Percentiles rank a stretch among this genome's conserved stretches.
These are phyloP conservation scores for Fusarium sp. DNA, from an alignment of 2,329 filamentous ascomycete genomes.

Conservation along the genomic window DNA sequence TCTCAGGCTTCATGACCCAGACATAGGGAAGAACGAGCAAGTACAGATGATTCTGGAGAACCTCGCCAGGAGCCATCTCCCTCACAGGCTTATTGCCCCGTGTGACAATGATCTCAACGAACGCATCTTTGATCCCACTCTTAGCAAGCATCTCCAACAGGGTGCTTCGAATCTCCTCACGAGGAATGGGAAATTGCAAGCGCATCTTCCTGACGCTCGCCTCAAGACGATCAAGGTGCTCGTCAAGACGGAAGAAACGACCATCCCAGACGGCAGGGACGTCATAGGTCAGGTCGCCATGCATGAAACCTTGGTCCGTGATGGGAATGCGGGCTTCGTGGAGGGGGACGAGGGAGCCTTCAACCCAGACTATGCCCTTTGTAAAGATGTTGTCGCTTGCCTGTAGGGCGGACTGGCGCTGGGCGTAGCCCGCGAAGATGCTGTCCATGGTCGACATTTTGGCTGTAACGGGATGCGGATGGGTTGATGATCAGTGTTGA, in stretches of 20 bases:
- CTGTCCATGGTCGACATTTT: slow-evolving; percentile 58
- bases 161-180: slow-evolving; percentile 52
- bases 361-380: slow-evolving; percentile 60
- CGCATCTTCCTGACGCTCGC: slow-evolving; percentile 58
- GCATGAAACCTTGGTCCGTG: slow-evolving; percentile 63
- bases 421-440: slow-evolving; percentile 53
- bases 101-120: slow-evolving; percentile 63
- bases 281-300: slow-evolving; percentile 64
- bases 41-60: slow-evolving; percentile 58
- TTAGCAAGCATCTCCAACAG: slow-evolving; percentile 58
- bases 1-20: slow-evolving; percentile 61
- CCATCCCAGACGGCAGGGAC: slow-evolving; percentile 64
- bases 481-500: too few species aligned
- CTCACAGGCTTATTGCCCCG: slow-evolving; percentile 58
- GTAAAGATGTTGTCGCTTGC: slow-evolving; percentile 32
- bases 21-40: slow-evolving; percentile 61
- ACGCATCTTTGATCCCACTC: slow-evolving; percentile 61
- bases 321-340: slow-evolving; percentile 61
- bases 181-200: slow-evolving; percentile 55
- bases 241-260: slow-evolving; percentile 62
- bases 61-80: slow-evolving; percentile 48
- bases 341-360: slow-evolving; percentile 56
- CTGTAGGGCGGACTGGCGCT: slow-evolving; percentile 43
- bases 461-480: background rate
- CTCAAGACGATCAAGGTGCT: slow-evolving; percentile 59